Conservation (phyloP, 129 eudicot species). For the Helianthus tuberosus region DNA sequence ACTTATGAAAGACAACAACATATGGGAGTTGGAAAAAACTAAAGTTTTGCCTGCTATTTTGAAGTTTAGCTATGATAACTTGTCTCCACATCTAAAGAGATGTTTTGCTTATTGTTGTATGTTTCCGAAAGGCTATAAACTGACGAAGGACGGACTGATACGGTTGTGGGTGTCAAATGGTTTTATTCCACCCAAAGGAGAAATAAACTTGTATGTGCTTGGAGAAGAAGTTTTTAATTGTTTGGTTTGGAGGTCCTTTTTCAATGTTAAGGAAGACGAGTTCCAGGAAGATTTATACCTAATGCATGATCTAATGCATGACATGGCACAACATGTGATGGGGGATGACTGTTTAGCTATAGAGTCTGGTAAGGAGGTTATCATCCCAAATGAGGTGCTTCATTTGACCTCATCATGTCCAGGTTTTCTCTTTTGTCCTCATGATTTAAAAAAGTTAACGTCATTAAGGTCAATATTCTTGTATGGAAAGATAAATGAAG, state of each 20-base stretch:
- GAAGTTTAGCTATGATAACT: conserved; percentile 11
- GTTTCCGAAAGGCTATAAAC: not conserved
- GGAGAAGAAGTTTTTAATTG: conserved; percentile 14
- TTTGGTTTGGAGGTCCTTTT: conserved; percentile 32
- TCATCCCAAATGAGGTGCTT: conserved; percentile 12
- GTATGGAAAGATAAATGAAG: not conserved
- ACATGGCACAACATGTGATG: conserved; percentile 6
- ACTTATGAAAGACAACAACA: not conserved
- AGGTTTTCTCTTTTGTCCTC: not conserved
- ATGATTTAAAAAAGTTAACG: not conserved
- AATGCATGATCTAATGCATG: conserved; percentile 10
- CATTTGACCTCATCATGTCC: conserved; percentile 17
- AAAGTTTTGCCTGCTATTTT: conserved; percentile 1
- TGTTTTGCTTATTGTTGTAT: conserved; percentile 32
- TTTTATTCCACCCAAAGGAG: not conserved
- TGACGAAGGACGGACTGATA: not conserved
- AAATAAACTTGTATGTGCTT: not conserved
- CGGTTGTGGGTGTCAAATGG: conserved; percentile 15
- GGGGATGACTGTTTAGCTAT: not conserved
- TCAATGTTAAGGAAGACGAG: conserved; percentile 9
- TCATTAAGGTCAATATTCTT: conserved; percentile 13
- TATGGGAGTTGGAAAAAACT: conserved; percentile 8
- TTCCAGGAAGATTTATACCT: not conserved
- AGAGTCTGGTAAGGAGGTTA: not conserved
- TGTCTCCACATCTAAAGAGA: not conserved